A percentile compares a stretch with the other conserved stretches of the same genome.
Conservation (phyloP, 1,139 yeast genomes). For the Blastobotrys indianensis region DNA sequence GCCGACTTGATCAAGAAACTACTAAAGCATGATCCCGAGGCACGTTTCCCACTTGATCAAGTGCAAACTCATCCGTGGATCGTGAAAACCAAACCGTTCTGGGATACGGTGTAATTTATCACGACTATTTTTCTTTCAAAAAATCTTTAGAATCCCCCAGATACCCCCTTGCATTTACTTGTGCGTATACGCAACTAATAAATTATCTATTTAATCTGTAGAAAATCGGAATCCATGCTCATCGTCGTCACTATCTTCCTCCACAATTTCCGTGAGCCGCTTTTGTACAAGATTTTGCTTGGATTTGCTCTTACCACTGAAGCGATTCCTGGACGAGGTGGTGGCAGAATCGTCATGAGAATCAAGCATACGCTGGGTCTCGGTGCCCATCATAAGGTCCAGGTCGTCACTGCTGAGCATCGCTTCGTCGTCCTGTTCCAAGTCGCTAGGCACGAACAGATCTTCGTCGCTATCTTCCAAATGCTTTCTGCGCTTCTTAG, state of each 20-base stretch:
- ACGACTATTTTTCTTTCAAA: not conserved
- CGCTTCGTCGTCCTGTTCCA: not conserved
- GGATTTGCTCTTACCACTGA: no score
- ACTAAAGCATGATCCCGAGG: conserved; percentile 61
- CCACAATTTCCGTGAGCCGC: not conserved
- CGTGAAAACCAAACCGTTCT: conserved; percentile 48
- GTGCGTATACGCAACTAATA: not conserved
- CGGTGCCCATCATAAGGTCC: not conserved
- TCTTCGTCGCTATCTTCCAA: not conserved
- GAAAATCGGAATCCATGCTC: conserved; percentile 6
- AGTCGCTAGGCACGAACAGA: not conserved
- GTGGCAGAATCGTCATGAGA: no score
- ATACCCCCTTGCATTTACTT: not conserved
- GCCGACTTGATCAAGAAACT: conserved; percentile 60
- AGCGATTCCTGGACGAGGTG: no score
- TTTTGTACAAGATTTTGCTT: no score
- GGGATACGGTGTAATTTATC: conserved; percentile 31
- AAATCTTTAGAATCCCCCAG: not conserved
- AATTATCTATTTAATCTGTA: not conserved
- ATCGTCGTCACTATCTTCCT: conserved; percentile 9
- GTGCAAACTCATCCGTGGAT: conserved; percentile 84
- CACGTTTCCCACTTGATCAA: conserved; percentile 54
- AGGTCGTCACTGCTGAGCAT: not conserved
- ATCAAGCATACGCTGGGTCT: not conserved
- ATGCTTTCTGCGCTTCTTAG: not conserved